Base-by-base conservation (phyloP, 1,139 yeast genomes). In the Lodderomyces metapsilosis region DNA sequence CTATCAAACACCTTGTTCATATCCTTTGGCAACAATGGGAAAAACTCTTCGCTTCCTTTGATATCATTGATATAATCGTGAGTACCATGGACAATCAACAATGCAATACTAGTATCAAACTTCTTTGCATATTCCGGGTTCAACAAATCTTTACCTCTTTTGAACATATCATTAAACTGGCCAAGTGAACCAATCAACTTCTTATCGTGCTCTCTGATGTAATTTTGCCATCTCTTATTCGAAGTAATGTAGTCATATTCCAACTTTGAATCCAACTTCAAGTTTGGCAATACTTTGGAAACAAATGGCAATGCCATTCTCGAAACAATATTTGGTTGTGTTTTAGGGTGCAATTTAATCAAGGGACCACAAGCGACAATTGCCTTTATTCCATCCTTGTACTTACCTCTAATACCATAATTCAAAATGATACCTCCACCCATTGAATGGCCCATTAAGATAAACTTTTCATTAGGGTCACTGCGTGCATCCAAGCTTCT, bases 381-480 rank as follows among this genome's bases (percentile, higher is more conserved):
- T 0, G 84, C 84, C 38, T 70, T 67, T 39, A 91, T 52, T 21
- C 71, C 54, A 30, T 79, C 76, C 37, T 71, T 69, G 58, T 77
- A 59, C 48, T 69, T 76, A 3, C 97, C 97, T 37, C 67, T 65
- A 40, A 84, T 74, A 12, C 82, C 87, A 59, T 91, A 91, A 61
- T 83, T 87, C 47, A 89, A 68, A 0, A 71, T 68, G 41, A 88
- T 82, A 0, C 87, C 96, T 16, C 97, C 97, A 38, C 98, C 98
- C 97, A 92, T 89, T n/a, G 95, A 87, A 57, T 87, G 95, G 2
- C 97, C 96, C 64, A 79, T 71, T 49, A 92, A 58, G 53, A 73
- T 76, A 34, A 88, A 56, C 49, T 80, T 80, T 37, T 69, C 70
- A 7, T 57, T 42, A 2, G 49, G 34, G 37, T 56, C 53, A 4